These are phyloP conservation scores for Andalucia godoyi DNA, from an alignment of 78 protist species.

Conservation along the genomic window DNA sequence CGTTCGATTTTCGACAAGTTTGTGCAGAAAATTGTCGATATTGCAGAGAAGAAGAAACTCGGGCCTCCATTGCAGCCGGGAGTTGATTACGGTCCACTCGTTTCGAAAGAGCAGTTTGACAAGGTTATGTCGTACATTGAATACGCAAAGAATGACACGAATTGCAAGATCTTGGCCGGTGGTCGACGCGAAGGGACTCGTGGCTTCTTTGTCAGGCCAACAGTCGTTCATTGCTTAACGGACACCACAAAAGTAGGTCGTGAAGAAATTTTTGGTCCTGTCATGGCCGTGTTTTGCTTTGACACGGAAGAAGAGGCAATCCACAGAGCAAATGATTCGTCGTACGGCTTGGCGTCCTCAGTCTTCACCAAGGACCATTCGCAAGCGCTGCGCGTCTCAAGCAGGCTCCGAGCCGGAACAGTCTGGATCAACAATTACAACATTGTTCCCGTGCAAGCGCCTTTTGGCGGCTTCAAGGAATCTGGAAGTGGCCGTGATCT, in stretches of 20 bases:
- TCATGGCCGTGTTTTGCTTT: conserved; percentile 20
- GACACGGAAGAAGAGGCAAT: conserved; percentile 22
- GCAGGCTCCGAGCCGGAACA: conserved; percentile 25
- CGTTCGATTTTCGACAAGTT: conserved; percentile 41
- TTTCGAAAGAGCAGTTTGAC: conserved; percentile 14
- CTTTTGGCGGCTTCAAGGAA: conserved; percentile 46
- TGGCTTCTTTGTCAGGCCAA: conserved; percentile 51
- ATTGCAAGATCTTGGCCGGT: background rate
- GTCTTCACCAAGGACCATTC: conserved; percentile 41
- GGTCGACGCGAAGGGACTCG: background rate
- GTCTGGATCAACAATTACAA: conserved; percentile 44
- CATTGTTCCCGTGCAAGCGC: conserved; percentile 23
- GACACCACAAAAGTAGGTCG: conserved; percentile 18
- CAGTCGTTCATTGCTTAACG: conserved; percentile 23
- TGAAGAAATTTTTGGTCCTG: conserved; percentile 78
- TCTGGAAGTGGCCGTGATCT: conserved; percentile 43
- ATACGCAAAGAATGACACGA: conserved; percentile 34
- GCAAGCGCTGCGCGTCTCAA: conserved; percentile 3
- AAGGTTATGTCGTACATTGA: conserved; percentile 7
- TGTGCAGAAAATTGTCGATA: background rate
- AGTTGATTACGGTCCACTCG: conserved; percentile 15
- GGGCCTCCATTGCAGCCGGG: conserved; percentile 15
- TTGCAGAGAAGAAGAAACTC: background rate
- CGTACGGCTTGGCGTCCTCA: conserved; percentile 60
- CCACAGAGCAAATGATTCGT: conserved; percentile 38